Evolutionary conservation across 1,284 basidiomycete genomes (phyloP).

Genomic region (Tetrapyrgos nigripes): DNA sequence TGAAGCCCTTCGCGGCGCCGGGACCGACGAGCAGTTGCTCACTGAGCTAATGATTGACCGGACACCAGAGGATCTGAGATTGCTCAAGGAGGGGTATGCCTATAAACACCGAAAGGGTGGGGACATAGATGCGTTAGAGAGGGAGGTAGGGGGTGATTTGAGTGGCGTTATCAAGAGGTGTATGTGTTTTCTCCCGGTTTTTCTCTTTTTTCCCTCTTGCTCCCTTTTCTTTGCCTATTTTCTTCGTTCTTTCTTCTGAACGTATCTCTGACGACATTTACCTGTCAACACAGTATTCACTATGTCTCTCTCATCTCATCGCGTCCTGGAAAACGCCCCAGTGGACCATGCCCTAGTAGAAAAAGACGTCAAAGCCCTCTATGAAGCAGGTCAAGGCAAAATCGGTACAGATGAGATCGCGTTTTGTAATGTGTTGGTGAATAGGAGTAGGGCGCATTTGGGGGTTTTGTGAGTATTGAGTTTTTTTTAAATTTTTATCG

Average conservation of each 20-base stretch:
- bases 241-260: background rate
- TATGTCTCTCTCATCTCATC: constrained; percentile 40
- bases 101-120: constrained; percentile 30
- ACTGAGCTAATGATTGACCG: constrained; percentile 45
- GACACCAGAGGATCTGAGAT: constrained; percentile 37
- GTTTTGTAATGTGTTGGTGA: constrained; percentile 37
- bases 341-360: constrained; percentile 34
- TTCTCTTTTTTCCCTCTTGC: background rate
- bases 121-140: constrained; percentile 31
- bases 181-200: constrained; percentile 23
- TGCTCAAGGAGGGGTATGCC: constrained; percentile 39
- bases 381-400: constrained; percentile 39
- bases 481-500: background rate
- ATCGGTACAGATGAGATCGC: constrained; percentile 39
- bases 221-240: background rate
- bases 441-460: constrained; percentile 43
- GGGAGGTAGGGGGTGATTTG: constrained; percentile 39
- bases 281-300: constrained; percentile 37
- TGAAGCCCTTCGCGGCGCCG: constrained; percentile 36
- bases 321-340: constrained; percentile 29
- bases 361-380: constrained; percentile 41
- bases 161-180: constrained; percentile 39
- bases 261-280: background rate
- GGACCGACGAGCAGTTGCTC: constrained; percentile 44
- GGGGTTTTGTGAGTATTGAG: constrained; percentile 37